Conservation (phyloP, 2,329 filamentous ascomycete genomes). For the Amauroascus niger region DNA sequence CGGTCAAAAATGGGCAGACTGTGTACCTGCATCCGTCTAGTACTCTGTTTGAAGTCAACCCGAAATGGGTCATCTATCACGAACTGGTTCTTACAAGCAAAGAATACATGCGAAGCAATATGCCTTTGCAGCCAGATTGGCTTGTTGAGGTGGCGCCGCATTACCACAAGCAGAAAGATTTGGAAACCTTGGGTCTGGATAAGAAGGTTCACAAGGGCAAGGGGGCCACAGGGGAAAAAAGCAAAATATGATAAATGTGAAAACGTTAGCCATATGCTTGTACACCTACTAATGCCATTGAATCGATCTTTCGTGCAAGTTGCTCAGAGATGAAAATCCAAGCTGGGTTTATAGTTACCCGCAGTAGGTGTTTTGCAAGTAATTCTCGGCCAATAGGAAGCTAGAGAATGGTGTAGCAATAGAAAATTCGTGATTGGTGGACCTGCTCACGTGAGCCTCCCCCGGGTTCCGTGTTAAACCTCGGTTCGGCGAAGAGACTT, state of each 20-base stretch:
- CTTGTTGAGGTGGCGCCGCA: slow-evolving; percentile 83
- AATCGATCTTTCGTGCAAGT: neutral
- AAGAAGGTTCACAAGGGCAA: slow-evolving; percentile 61
- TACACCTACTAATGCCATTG: neutral
- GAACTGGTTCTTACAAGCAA: slow-evolving; percentile 84
- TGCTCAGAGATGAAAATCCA: no score
- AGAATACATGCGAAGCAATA: slow-evolving; percentile 83
- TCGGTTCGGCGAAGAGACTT: slow-evolving; percentile 1
- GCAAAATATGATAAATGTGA: slow-evolving; percentile 21
- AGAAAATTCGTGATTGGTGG: neutral
- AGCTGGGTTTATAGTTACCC: no score
- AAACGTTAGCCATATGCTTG: neutral
- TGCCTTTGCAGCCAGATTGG: slow-evolving; percentile 79
- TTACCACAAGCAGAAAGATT: slow-evolving; percentile 84
- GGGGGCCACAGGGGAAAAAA: slow-evolving; percentile 37
- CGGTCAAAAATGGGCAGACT: slow-evolving; percentile 78
- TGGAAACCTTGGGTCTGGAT: slow-evolving; percentile 67
- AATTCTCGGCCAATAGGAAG: neutral
- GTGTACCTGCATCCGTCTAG: slow-evolving; percentile 88
- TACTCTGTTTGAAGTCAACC: slow-evolving; percentile 67
- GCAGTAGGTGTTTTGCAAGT: neutral
- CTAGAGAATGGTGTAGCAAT: neutral
- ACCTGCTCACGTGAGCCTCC: neutral
- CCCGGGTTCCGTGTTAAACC: neutral
- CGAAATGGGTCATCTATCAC: slow-evolving; percentile 81